A percentile compares a stretch with the other conserved stretches of the same genome.
Evolutionary conservation across 768 basidiomycete species (phyloP).

Genomic region (Suillus alpinus): DNA sequence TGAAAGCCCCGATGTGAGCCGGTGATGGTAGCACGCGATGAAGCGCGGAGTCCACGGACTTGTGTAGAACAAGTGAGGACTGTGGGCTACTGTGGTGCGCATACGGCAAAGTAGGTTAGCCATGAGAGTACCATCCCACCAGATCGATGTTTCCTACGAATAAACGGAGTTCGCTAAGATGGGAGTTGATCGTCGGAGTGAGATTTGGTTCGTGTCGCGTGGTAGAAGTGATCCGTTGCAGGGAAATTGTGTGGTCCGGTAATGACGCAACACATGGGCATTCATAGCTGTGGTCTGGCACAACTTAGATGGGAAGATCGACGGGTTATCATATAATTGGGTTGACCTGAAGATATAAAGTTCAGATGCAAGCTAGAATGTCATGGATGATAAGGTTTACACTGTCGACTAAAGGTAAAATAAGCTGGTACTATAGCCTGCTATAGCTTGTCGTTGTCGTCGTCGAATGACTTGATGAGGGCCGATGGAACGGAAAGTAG

Average conservation of each 20-base stretch:
- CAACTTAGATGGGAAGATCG: neutral
- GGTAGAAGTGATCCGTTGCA: neutral
- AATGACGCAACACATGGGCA: neutral
- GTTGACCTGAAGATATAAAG: constrained; percentile 1
- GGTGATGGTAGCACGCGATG: neutral
- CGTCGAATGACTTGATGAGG: neutral
- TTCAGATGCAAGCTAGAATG: neutral
- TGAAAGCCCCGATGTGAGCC: no score
- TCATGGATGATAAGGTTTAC: neutral
- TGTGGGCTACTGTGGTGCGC: neutral
- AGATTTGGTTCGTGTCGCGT: neutral
- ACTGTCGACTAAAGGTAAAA: neutral
- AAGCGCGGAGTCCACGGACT: neutral
- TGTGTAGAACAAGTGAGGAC: neutral
- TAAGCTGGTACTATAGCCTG: neutral
- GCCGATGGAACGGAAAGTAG: neutral
- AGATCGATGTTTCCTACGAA: neutral
- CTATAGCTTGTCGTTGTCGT: neutral
- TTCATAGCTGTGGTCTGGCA: neutral
- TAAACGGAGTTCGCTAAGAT: neutral
- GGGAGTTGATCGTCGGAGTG: neutral
- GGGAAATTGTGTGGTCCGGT: neutral
- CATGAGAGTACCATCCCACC: neutral
- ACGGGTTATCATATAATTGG: neutral
- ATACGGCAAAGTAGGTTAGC: neutral